Evolutionary conservation across 2,329 filamentous ascomycete genomes (phyloP), one percentile per base, ranked within the genome.

Genomic region (Ascochyta viciae-villosae): DNA sequence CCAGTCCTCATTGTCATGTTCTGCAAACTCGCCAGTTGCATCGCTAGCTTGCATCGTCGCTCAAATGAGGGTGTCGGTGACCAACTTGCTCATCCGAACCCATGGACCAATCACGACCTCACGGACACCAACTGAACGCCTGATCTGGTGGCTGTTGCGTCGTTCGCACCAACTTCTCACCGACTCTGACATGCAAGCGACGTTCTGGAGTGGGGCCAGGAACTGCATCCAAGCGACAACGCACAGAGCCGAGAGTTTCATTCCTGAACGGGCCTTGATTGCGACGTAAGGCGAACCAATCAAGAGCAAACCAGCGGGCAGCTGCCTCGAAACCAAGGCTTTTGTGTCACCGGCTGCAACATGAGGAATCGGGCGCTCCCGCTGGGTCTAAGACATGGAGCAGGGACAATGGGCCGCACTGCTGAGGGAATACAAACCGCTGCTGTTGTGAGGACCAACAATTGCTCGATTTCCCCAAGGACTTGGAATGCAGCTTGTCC

Each of bases 151-250:
- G 42, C 37, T 22, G 6, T 39, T 34, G 15, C 34, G 33, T 43
- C 42, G 42, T 43, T 62, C 57, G 46, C 49, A 40, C 57, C 47
- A 54, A 57, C 52, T 60, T 50, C 68, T 70, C 71, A 74, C 72
- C 72, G 72, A 73, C 72, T 71, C 61, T 56, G 53, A 56, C 53
- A 51, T 56, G 53, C 47, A 49, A 61, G 51, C 58, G 56, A 57
- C 61, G 55, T 47, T 63, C 53, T 64, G 44, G 59, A 62, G 57
- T 62, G 65, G 63, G 63, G 46, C 57, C 62, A 57, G 35, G 43
- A 51, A 54, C 64, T 71, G 43, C 43, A 39, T 24, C 22, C 68
- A 65, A 67, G 58, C 55, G 69, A 70, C 72, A 74, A 65, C 72
- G 65, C 72, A 74, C 68, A 62, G 59, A 67, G 57, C 63, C 68